Evolutionary conservation across 2,329 filamentous ascomycete genomes (phyloP).

Genomic region (Microsporum canis): DNA sequence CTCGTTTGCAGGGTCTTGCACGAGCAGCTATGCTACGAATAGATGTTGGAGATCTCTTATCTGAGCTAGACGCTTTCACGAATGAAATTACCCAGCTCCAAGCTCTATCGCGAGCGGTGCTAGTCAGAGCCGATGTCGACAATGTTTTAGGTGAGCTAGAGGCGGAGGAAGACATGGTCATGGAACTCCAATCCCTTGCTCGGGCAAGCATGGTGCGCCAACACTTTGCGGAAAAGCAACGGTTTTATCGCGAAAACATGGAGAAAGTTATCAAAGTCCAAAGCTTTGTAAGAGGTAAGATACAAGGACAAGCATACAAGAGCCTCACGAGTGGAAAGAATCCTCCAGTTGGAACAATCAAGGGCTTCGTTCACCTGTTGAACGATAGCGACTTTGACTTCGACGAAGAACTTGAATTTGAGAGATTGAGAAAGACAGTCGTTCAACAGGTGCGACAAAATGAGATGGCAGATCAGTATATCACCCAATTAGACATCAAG

Average conservation of each 20-base stretch:
- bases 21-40: slow-evolving; percentile 33
- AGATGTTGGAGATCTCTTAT: slow-evolving; percentile 44
- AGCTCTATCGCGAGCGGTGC: slow-evolving; percentile 63
- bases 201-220: slow-evolving; percentile 63
- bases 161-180: slow-evolving; percentile 65
- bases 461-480: slow-evolving; percentile 93
- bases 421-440: slow-evolving; percentile 85
- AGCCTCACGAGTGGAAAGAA: slow-evolving; percentile 93
- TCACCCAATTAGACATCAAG: slow-evolving; percentile 97
- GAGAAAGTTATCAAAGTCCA: slow-evolving; percentile 98
- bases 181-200: slow-evolving; percentile 62
- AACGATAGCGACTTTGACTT: slow-evolving; percentile 99
- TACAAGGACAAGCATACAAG: slow-evolving; percentile 97
- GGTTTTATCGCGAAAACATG: slow-evolving; percentile 93
- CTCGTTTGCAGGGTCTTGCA: slow-evolving; percentile 30
- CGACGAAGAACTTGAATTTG: slow-evolving; percentile 96
- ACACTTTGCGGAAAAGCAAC: slow-evolving; percentile 71
- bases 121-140: slow-evolving; percentile 63
- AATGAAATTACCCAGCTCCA: slow-evolving; percentile 60
- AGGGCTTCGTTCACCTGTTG: slow-evolving; percentile 93
- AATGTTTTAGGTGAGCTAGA: slow-evolving; percentile 66
- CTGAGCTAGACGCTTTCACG: slow-evolving; percentile 58
- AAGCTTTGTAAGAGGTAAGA: slow-evolving; percentile 86
- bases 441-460: slow-evolving; percentile 96
- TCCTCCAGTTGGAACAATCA: slow-evolving; percentile 89